A percentile compares a stretch with the other conserved stretches of the same genome.
These are phyloP conservation scores for Pleurotus giganteus DNA, from an alignment of 768 basidiomycete genomes.

Conservation along the genomic window DNA sequence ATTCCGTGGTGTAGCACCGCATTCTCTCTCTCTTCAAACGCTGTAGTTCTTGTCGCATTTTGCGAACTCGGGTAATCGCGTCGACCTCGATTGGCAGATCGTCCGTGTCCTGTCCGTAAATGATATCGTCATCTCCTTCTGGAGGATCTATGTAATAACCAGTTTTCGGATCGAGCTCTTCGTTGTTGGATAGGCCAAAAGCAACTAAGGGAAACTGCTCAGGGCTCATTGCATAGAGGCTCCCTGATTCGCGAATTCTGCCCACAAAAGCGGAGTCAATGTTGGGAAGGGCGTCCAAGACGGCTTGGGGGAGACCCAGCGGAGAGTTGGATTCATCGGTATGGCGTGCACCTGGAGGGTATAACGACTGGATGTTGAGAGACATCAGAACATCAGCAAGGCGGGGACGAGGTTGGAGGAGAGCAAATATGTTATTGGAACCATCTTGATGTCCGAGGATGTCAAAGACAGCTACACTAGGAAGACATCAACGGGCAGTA, in stretches of 20 bases:
- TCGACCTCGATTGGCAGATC: slow-evolving; percentile 44
- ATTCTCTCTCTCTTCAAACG: slow-evolving; percentile 10
- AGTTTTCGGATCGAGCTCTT: slow-evolving; percentile 9
- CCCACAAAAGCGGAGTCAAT: slow-evolving; percentile 79
- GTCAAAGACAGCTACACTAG: slow-evolving; percentile 82
- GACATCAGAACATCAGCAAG: slow-evolving; percentile 68
- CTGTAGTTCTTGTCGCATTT: slow-evolving; percentile 34
- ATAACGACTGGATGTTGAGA: slow-evolving; percentile 38
- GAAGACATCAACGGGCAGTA: not conserved
- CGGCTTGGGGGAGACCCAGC: slow-evolving; percentile 3
- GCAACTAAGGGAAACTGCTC: slow-evolving; percentile 79
- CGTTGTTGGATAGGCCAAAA: slow-evolving; percentile 42
- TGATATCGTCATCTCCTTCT: slow-evolving; percentile 14
- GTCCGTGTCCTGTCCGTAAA: slow-evolving; percentile 11
- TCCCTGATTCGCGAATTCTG: slow-evolving; percentile 64
- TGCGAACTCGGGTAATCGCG: slow-evolving; percentile 41
- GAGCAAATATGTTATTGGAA: slow-evolving; percentile 60
- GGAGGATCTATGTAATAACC: slow-evolving; percentile 23
- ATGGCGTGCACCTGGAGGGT: not conserved
- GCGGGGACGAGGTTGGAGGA: slow-evolving; percentile 82
- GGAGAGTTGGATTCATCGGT: not conserved
- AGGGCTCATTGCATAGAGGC: slow-evolving; percentile 85
- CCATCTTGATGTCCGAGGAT: slow-evolving; percentile 45
- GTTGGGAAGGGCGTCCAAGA: slow-evolving; percentile 35
- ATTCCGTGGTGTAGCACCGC: not conserved